Base-by-base conservation (phyloP, 2,329 filamentous ascomycete genomes). In the Microascus cirrosus region DNA sequence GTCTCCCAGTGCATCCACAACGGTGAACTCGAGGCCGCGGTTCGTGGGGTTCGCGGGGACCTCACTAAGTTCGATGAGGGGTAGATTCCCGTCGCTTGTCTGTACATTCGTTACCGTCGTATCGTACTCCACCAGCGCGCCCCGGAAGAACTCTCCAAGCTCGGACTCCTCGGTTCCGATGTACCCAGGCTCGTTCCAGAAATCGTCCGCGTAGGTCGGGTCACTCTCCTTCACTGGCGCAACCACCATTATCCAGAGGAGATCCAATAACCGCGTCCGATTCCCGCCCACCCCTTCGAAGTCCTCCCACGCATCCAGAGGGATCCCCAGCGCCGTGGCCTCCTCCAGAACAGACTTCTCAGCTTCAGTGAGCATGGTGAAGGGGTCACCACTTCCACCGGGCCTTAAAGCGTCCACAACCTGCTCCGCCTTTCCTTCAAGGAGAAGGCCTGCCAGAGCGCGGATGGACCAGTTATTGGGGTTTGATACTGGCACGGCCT, bases 401-500 rank as follows among this genome's bases (percentile, higher is more conserved):
- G 62, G 61, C 2, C 25, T 51, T 28, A 63, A 50, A 2, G 58
- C 48, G 22, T 61, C 52, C 2, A 52, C 42, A 5, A 64, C 56
- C 15, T 61, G 8, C 0, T 57, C 45, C 7, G 39, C 7, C 5
- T 13, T 18, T 18, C n/a, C 39, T 10, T 45, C 39, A 10, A 45
- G 39, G 1, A 63, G 53, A 1, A 62, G 51, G 0, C 59, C 59
- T 1, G 55, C 58, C 1, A 64, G 58, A 1, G 59, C 60, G 25
- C 61, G 57, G 11, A 64, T 58, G 2, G 51, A 53, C 15, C 50
- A 61, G 22, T 62, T 61, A 36, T 62, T 60, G 22, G 63, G 64
- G 3, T 54, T 63, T 1, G 61, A 63, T n/a, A 61, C 52, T 3
- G 64, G 62, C 2, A 60, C 48, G 2, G 61, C 62, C 50, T 65